Percentiles rank a stretch among this genome's conserved stretches.
These are phyloP conservation scores for Penicillium argentinense DNA, from an alignment of 495 filamentous ascomycete species.

Conservation along the genomic window DNA sequence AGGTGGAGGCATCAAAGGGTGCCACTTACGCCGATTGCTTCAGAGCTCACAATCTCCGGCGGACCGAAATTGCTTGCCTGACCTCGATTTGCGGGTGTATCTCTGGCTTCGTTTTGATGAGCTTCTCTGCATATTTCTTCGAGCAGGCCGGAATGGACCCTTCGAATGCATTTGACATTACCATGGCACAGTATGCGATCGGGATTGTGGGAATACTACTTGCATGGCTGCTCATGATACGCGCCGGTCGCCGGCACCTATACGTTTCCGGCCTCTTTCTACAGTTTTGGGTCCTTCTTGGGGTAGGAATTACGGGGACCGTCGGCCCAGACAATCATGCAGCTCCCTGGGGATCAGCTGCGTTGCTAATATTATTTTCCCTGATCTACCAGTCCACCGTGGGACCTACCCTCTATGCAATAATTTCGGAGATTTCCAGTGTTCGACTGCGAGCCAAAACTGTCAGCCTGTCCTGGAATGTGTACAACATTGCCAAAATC, in stretches of 20 bases:
- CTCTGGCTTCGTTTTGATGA: constrained; percentile 17
- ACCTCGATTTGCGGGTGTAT: constrained; percentile 34
- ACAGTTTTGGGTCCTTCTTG: constrained; percentile 49
- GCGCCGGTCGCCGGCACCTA: constrained; percentile 53
- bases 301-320: constrained; percentile 64
- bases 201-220: constrained; percentile 28
- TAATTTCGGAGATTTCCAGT: constrained; percentile 59
- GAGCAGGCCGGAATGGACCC: constrained; percentile 57
- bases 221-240: constrained; percentile 32
- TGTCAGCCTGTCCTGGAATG: constrained; percentile 59
- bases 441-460: constrained; percentile 61
- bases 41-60: constrained; percentile 65
- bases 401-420: constrained; percentile 62
- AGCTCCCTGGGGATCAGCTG: constrained; percentile 52
- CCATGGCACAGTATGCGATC: constrained; percentile 25
- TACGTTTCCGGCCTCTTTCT: constrained; percentile 49
- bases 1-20: constrained; percentile 60
- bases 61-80: constrained; percentile 74
- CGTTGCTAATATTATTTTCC: constrained; percentile 57
- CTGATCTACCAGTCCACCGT: constrained; percentile 57
- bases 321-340: constrained; percentile 35
- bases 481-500: constrained; percentile 58
- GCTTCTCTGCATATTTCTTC: constrained; percentile 66
- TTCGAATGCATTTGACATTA: constrained; percentile 30
- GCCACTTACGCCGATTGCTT: constrained; percentile 72